These are phyloP conservation scores for Pestalotiopsis sp. DNA, from an alignment of 2,329 filamentous ascomycete species.

Conservation along the genomic window DNA sequence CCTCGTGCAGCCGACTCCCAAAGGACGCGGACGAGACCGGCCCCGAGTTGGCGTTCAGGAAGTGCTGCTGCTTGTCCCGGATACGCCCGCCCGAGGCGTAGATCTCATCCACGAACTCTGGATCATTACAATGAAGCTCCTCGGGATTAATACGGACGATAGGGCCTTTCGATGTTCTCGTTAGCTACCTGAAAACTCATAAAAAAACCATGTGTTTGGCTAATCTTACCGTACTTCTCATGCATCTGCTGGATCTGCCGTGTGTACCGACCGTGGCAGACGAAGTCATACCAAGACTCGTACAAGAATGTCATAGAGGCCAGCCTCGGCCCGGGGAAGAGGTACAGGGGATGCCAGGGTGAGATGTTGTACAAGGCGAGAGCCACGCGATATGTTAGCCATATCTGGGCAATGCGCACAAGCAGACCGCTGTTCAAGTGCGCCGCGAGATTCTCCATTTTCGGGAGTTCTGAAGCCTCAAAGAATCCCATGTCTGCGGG, in stretches of 20 bases:
- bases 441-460: not conserved
- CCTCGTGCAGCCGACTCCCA: constrained; percentile 25
- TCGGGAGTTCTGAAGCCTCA: not conserved
- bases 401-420: constrained; percentile 11
- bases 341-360: constrained; percentile 20
- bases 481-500: not conserved
- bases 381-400: constrained; percentile 14
- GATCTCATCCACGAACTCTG: constrained; percentile 38
- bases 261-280: constrained; percentile 18
- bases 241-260: constrained; percentile 22
- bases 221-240: constrained; percentile 21
- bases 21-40: constrained; percentile 16
- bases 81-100: constrained; percentile 33
- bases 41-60: not conserved
- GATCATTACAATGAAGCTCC: constrained; percentile 24
- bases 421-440: not conserved
- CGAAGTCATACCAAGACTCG: constrained; percentile 23
- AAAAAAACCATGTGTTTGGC: accelerated
- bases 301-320: constrained; percentile 20
- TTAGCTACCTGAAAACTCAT: no score
- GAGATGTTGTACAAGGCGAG: constrained; percentile 23
- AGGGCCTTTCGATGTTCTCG: constrained; percentile 1
- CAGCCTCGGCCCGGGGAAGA: constrained; percentile 22
- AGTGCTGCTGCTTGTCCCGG: constrained; percentile 28
- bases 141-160: constrained; percentile 21